Evolutionary conservation across 208 protist genomes (phyloP), one percentile per base, ranked within the genome.

Genomic region (Lotmaria passim): DNA sequence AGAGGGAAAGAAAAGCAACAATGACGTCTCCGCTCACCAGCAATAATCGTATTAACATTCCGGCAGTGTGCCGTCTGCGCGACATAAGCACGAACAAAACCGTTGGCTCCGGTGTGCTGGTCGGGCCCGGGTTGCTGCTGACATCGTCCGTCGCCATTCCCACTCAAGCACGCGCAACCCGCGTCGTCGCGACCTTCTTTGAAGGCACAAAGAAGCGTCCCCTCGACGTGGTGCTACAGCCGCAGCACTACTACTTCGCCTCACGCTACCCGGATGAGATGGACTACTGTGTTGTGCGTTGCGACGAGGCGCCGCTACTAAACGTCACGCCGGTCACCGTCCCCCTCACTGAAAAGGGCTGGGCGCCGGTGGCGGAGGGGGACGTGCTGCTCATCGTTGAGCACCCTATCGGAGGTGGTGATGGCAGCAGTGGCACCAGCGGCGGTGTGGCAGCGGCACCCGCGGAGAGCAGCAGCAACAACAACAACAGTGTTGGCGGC

Each of bases 221-320:
- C 1, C 71, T 96, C 1, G 76, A 88, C 28, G 91, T 86, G 19
- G 73, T 64, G 34, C 67, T 97, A 19, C 75, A 88, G 51, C 93
- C 93, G 4, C 55, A 89, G 39, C 62, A 81, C 43, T 82, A 82
- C 58, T 97, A 83, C 63, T 96, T 97, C 57, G 59, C 81, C 17
- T 83, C 89, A 0, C 66, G 73, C 28, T 95, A 91, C 69, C 93
- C 93, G 14, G 86, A 89, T 11, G 84, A 95, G 75, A 90, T 96
- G 81, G 87, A 96, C 52, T 97, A 97, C 85, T 96, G 88, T 70
- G 59, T 97, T 52, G 79, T 97, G n/a, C 82, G 81, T 5, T 93
- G 89, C 68, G 90, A 96, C 26, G 71, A 87, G 73, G 63, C 68
- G 2, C 76, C 75, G 8, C 76, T 97, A 47, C 62, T 82, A 43